These are phyloP conservation scores for Citrus hindsii DNA, from an alignment of 345 rosid genomes.

Conservation along the genomic window DNA sequence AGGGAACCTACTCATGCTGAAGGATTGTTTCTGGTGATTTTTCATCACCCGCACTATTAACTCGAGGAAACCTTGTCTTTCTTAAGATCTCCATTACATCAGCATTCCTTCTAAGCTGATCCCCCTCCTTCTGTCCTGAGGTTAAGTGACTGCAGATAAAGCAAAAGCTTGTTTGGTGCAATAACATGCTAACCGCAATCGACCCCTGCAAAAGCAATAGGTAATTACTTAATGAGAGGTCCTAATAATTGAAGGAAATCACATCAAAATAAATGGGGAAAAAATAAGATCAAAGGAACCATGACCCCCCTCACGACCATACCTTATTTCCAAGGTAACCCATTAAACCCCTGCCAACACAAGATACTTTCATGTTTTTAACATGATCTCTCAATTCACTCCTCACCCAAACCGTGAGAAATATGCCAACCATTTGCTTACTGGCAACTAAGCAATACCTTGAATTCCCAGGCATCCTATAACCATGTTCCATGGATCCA, in stretches of 20 bases:
- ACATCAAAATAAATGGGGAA: neutral
- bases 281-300: constrained; percentile 7
- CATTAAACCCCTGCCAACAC: constrained; percentile 98
- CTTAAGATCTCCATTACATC: constrained; percentile 96
- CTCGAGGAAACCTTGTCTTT: constrained; percentile 93
- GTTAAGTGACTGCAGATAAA: constrained; percentile 92
- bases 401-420: constrained; percentile 91
- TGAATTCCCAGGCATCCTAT: constrained; percentile 65
- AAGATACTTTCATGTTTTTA: constrained; percentile 91
- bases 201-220: constrained; percentile 69
- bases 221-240: constrained; percentile 1
- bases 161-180: constrained; percentile 94
- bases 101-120: constrained; percentile 82
- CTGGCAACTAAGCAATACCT: constrained; percentile 87
- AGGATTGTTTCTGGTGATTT: constrained; percentile 95
- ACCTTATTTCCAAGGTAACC: constrained; percentile 99
- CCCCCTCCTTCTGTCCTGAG: constrained; percentile 97
- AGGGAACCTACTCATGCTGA: constrained; percentile 78
- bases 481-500: constrained; percentile 54
- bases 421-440: constrained; percentile 98
- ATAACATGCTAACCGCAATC: constrained; percentile 87
- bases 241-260: constrained; percentile 3
- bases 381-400: constrained; percentile 83
- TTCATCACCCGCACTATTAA: constrained; percentile 45
- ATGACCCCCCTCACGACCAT: neutral